phyloP scores from a whole-genome alignment of 2,329 filamentous ascomycete species.

The Colletotrichum abscissum region DNA sequence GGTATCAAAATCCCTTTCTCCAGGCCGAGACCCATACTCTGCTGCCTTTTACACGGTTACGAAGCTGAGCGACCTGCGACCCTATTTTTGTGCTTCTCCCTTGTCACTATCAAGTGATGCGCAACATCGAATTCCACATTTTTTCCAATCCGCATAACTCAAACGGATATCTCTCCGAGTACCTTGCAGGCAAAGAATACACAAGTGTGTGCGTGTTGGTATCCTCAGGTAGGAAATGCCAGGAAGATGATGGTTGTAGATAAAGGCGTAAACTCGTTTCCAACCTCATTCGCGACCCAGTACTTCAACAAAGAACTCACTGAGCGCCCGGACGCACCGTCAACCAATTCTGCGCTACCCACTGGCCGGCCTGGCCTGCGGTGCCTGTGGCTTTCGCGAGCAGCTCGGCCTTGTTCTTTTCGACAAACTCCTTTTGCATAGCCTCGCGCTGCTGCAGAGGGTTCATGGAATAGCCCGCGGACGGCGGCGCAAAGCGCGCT shows the following conservation, averaged over 20 bases:
- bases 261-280: no score
- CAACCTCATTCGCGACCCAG: neutral
- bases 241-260: no score
- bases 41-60: no score
- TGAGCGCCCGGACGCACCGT: conserved; percentile 31
- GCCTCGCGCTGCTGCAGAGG: conserved; percentile 61
- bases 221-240: no score
- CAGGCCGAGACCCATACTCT: neutral
- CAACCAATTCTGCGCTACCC: conserved; percentile 52
- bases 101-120: neutral
- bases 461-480: conserved; percentile 50
- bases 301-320: neutral
- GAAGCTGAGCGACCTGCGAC: neutral
- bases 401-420: conserved; percentile 55
- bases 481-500: conserved; percentile 48
- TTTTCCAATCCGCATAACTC: no score
- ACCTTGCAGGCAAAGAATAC: neutral
- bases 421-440: conserved; percentile 57
- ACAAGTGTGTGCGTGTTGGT: neutral
- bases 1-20: conserved; percentile 22
- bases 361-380: conserved; percentile 49
- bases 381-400: conserved; percentile 52
- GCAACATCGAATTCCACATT: neutral
- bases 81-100: neutral
- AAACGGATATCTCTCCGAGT: neutral